Base-by-base conservation (phyloP, 257 asterid species). In the Fraxinus americana region DNA sequence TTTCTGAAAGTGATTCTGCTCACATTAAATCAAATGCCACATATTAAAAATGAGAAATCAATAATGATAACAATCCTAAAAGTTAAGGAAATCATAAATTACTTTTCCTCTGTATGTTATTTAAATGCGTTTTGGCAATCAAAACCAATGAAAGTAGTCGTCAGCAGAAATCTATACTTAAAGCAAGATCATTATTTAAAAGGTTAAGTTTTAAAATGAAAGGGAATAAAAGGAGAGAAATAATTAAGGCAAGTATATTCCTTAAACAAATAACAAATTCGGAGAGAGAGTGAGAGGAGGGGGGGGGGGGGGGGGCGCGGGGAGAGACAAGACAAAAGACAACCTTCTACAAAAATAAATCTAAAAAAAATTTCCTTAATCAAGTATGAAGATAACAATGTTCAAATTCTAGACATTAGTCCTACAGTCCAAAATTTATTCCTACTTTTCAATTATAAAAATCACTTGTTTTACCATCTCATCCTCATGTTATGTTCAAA, bases 191-290 rank as follows among this genome's bases (percentile, higher is more conserved):
- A 25, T 19, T 71, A 19, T 36, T 34, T 70, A 8, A 50, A 70
- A 50, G 48, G 80, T 13, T 34, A 77, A 67, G 12, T 57, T 57
- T 5, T 57, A n/a, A 17, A 57, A 54, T 54, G 57, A n/a, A 57
- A 57, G 1, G 10, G 27, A 7, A 57, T 19, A 19, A 17, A 57
- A 2, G 3, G 17, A 43, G 66, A 19, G 66, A 57, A 57, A 19
- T 57, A 57, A n/a, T 4, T 63, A 63, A n/a, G 8, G n/a, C 16
- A 63, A 27, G 21, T 25, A 27, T 27, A 63, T 63, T 25, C 69
- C 35, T 23, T 12, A 27, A 25, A 63, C 36, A 25, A 4, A 4
- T 3, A 2, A 3, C 69, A 63, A 19, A 8, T 1, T 7, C 5
- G 2, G 66, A 36, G 39, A 36, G 39, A 36, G 38, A 19, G 66